A percentile compares a stretch with the other conserved stretches of the same genome.
Conservation (phyloP, 1,284 basidiomycete genomes). For the Leccinum pallidistipes region DNA sequence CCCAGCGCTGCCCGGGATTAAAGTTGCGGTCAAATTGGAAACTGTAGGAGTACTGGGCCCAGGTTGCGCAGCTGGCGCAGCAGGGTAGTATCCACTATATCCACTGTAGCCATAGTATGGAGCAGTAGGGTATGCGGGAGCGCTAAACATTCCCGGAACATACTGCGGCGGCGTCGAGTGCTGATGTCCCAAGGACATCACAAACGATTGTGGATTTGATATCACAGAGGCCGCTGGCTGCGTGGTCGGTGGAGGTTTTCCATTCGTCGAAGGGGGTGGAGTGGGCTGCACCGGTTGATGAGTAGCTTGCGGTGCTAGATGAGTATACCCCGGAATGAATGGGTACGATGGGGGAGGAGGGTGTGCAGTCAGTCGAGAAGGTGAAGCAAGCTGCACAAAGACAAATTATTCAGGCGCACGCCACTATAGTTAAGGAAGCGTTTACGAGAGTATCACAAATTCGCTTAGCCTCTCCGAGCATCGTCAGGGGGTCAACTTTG, state of each 20-base stretch:
- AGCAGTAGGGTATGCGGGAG: constrained; percentile 53
- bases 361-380: constrained; percentile 59
- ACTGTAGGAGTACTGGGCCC: constrained; percentile 29
- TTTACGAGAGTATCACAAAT: constrained; percentile 73
- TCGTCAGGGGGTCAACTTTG: constrained; percentile 68
- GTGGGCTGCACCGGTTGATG: constrained; percentile 26
- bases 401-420: constrained; percentile 14
- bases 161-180: constrained; percentile 39
- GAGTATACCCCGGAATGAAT: constrained; percentile 42
- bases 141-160: constrained; percentile 40
- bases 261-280: constrained; percentile 31
- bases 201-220: constrained; percentile 68
- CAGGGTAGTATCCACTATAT: constrained; percentile 39
- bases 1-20: constrained; percentile 41
- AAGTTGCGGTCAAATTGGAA: constrained; percentile 19
- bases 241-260: constrained; percentile 28
- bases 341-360: constrained; percentile 63
- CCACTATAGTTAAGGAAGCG: constrained; percentile 14
- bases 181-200: constrained; percentile 56
- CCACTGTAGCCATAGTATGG: constrained; percentile 53
- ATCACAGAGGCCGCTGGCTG: constrained; percentile 45
- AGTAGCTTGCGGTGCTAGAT: constrained; percentile 21
- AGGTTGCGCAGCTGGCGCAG: constrained; percentile 24
- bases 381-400: constrained; percentile 60
- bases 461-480: constrained; percentile 73